Conservation (phyloP, 768 basidiomycete genomes). For the Austroboletus eburneus region DNA sequence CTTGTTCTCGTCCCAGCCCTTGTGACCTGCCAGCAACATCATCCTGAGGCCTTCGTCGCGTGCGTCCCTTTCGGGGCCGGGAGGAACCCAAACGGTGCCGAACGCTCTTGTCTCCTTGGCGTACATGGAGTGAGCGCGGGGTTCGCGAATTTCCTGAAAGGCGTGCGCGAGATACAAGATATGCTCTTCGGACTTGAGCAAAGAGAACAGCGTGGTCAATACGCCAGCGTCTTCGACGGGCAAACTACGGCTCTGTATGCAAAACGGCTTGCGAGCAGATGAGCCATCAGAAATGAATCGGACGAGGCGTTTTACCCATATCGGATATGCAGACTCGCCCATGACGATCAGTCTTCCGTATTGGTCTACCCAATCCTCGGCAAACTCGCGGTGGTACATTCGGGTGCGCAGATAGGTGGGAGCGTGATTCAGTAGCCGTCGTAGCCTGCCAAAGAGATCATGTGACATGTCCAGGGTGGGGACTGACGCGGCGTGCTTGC, state of each 20-base stretch:
- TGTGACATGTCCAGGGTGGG: neutral
- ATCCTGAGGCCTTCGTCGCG: conserved; percentile 38
- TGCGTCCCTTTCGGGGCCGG: conserved; percentile 42
- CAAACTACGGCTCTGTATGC: conserved; percentile 36
- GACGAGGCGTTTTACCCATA: conserved; percentile 36
- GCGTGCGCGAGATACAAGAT: conserved; percentile 49
- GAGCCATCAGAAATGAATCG: neutral
- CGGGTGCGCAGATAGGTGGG: conserved; percentile 38
- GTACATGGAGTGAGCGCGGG: conserved; percentile 41
- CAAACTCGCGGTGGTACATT: conserved; percentile 32
- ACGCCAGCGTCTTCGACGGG: conserved; percentile 34
- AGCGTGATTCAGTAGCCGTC: conserved; percentile 32
- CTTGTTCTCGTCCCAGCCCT: conserved; percentile 45
- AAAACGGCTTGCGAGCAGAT: conserved; percentile 41
- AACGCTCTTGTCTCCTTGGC: conserved; percentile 44
- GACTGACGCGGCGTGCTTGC: conserved; percentile 24
- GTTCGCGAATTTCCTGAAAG: conserved; percentile 58
- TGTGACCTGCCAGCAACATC: conserved; percentile 26
- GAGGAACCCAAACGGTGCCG: conserved; percentile 38
- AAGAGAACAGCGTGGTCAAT: conserved; percentile 35
- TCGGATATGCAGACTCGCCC: conserved; percentile 60
- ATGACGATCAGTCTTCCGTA: conserved; percentile 49
- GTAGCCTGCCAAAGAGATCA: conserved; percentile 30
- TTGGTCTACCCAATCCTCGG: conserved; percentile 53
- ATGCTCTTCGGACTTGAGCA: conserved; percentile 45